Evolutionary conservation across 768 basidiomycete genomes (phyloP).

Genomic region (Austroboletus eburneus): DNA sequence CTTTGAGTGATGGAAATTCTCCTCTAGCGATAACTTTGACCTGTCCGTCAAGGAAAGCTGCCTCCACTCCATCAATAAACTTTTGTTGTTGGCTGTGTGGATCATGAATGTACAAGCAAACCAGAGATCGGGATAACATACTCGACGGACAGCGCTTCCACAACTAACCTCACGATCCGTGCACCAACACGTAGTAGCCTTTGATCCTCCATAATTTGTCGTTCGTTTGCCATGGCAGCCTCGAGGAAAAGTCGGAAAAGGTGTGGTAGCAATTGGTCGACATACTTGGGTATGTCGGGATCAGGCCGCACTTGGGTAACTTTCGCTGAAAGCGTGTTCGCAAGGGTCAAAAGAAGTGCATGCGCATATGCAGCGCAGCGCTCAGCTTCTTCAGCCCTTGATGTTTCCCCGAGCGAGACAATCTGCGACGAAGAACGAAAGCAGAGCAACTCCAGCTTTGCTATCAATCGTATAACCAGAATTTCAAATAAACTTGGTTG

Average conservation of each 20-base stretch:
- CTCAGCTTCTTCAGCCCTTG: slow-evolving; percentile 43
- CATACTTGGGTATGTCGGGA: slow-evolving; percentile 74
- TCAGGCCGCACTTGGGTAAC: slow-evolving; percentile 43
- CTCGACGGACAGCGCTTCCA: slow-evolving; percentile 60
- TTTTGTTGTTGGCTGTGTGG: slow-evolving; percentile 52
- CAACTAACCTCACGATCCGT: slow-evolving; percentile 62
- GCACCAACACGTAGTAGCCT: slow-evolving; percentile 42
- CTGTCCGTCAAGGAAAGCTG: slow-evolving; percentile 41
- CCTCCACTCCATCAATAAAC: slow-evolving; percentile 43
- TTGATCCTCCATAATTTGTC: slow-evolving; percentile 34
- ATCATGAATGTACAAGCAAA: neutral
- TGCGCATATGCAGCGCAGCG: slow-evolving; percentile 80
- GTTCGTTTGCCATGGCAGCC: slow-evolving; percentile 30
- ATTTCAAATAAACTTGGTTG: slow-evolving; percentile 79
- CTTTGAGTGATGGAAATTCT: slow-evolving; percentile 36
- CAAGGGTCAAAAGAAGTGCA: slow-evolving; percentile 70
- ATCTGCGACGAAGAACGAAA: slow-evolving; percentile 23
- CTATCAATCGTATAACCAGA: slow-evolving; percentile 69
- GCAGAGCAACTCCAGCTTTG: slow-evolving; percentile 73
- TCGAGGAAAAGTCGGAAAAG: slow-evolving; percentile 63
- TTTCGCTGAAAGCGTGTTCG: slow-evolving; percentile 55
- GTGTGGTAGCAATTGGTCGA: slow-evolving; percentile 68
- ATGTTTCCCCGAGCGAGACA: neutral
- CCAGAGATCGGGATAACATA: slow-evolving; percentile 39
- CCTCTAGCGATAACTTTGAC: slow-evolving; percentile 52